Base-by-base conservation (phyloP, 106 monocot genomes). In the Dioscorea zingiberensis region DNA sequence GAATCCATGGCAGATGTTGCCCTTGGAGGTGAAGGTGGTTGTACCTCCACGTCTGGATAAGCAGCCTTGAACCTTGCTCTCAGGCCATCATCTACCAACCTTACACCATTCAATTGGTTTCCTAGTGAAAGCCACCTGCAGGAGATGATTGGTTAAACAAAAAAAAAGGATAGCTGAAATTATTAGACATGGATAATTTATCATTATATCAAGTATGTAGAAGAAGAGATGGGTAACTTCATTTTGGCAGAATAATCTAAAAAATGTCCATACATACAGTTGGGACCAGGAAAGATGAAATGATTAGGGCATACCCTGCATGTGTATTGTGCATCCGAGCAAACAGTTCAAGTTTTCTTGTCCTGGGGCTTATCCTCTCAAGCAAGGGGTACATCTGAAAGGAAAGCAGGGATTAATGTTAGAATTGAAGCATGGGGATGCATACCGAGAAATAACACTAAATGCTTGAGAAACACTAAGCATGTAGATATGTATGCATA, bases 281-380 rank as follows among this genome's bases (percentile, higher is more conserved):
- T 38, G 38, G 38, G 0, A 38, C 38, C 6, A 10, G 9, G 0
- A 21, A 30, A 63, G n/a, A 26, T 23, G 25, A 60, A 25, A 53
- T 13, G 63, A 46, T 2, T 17, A 9, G 44, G 0, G 5, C 67
- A 56, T 89, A 99, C 98, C 98, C 98, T 46, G 98, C 93, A 73
- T 99, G 98, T 44, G 98, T 88, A 69, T 99, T 99, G 66, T 93
- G 98, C 93, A 99, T 99, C 60, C 98, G 78, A 76, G 98, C 98
- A 78, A 99, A 99, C 60, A 99, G 70, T 73, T 99, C 98, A 25
- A 99, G 62, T 63, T 99, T 99, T 77, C 98, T 89, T 32, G 98
- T 99, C 81, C 98, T 84, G 54, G 98, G 98, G 75, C 89, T 99
- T 47, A 99, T 99, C 56, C 98, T 89, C 77, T 99, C 98, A 68